Evolutionary conservation across 345 rosid genomes (phyloP), one percentile per base, ranked within the genome.

Genomic region (Citrus trifoliata): DNA sequence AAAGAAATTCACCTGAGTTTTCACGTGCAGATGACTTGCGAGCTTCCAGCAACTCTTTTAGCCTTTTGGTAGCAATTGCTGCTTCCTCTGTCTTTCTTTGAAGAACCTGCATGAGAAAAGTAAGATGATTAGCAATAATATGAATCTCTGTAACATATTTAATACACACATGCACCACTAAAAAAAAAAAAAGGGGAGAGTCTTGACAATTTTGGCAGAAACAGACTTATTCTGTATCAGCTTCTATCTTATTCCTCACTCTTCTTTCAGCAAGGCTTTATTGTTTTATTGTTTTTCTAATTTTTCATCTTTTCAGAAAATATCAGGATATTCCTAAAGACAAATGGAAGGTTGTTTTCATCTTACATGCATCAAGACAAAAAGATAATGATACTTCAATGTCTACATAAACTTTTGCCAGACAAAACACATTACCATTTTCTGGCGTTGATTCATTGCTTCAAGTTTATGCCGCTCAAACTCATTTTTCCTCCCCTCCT

Each of bases 61-160:
- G 85, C 89, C 94, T 92, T 80, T 89, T 93, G 74, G 92, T 90
- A 76, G 94, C 95, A 85, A 88, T 83, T 82, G 95, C 87, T 77
- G 95, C 97, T 78, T 91, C 97, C 81, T 91, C 97, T 73, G 95
- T 93, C 88, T 93, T 93, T 71, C 97, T 88, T 64, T 93, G 97
- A 65, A 93, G 95, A 87, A 93, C 95, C 97, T 93, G 86, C 62
- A 81, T 32, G 55, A 37, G 28, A 30, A 74, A 56, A 80, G 62
- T 2, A 21, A 32, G 66, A 63, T 5, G 73, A 35, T 68, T 63
- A 40, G 61, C 14, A 6, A 62, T 37, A 60, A n/a, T 60, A 37
- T 18, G 30, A 65, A 65, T 65, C 63, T 65, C 35, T 32, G 46
- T 30, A 21, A 71, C 37, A 30, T 5, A 37, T 40, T 40, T 40